Conservation (phyloP, 768 basidiomycete species). For the Lactifluus hygrophoroides region DNA sequence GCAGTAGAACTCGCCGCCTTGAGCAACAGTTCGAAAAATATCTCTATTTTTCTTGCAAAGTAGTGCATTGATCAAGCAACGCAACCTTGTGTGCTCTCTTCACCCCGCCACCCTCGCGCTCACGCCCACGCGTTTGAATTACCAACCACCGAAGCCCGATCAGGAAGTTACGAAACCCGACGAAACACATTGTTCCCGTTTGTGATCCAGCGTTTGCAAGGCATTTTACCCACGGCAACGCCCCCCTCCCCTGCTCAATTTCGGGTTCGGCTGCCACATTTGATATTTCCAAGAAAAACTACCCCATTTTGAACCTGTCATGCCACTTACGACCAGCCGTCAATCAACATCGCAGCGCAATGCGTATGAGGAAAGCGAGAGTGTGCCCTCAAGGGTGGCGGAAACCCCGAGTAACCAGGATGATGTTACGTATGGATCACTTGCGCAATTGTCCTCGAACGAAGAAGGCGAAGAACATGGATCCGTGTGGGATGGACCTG, state of each 20-base stretch:
- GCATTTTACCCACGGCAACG: neutral
- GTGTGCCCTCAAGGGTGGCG: too few relatives aligned
- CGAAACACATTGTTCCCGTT: neutral
- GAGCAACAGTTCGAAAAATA: neutral
- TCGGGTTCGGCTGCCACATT: neutral
- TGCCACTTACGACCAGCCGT: conserved; percentile 12
- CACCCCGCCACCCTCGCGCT: too few relatives aligned
- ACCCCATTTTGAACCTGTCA: neutral
- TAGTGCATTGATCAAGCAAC: neutral
- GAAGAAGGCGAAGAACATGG: neutral
- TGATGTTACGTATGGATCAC: conserved; percentile 2
- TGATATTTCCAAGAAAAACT: neutral
- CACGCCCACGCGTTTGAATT: neutral
- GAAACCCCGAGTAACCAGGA: neutral
- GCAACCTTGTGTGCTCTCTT: neutral
- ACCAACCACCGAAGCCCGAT: neutral
- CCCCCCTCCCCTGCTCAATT: neutral
- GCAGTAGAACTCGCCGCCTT: neutral
- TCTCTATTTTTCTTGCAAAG: neutral
- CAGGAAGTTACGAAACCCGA: neutral
- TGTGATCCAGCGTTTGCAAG: neutral
- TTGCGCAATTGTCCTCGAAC: neutral
- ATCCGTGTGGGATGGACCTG: neutral
- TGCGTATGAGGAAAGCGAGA: neutral
- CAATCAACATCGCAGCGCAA: neutral